Percentiles rank a stretch among this genome's conserved stretches.
These are phyloP conservation scores for Dactylonectria macrodidyma DNA, from an alignment of 2,329 filamentous ascomycete genomes.

Conservation along the genomic window DNA sequence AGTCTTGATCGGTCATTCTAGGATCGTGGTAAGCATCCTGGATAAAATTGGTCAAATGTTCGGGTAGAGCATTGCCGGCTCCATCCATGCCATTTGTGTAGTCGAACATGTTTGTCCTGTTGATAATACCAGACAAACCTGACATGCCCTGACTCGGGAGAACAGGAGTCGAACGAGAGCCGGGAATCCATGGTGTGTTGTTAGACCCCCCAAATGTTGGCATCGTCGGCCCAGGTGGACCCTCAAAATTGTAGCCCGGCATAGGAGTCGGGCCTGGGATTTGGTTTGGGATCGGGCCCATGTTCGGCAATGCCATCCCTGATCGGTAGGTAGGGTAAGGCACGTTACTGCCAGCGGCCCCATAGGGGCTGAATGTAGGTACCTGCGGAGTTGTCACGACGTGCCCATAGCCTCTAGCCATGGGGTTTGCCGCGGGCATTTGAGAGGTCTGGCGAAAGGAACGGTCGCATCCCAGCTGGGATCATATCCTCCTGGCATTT, in stretches of 20 bases:
- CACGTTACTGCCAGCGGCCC: too few species aligned
- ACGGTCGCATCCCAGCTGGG: slow-evolving; percentile 31
- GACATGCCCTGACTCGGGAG: slow-evolving; percentile 17
- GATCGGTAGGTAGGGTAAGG: too few species aligned
- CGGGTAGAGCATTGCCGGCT: slow-evolving; percentile 54
- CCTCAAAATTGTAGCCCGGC: background rate
- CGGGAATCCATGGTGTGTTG: slow-evolving; percentile 2
- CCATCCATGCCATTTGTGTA: slow-evolving; percentile 53
- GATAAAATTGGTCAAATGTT: slow-evolving; percentile 52
- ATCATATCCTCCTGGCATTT: slow-evolving; percentile 37
- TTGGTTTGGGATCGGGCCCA: background rate
- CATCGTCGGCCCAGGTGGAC: too few species aligned
- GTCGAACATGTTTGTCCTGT: slow-evolving; percentile 55
- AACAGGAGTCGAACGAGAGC: slow-evolving; percentile 14
- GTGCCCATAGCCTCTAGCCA: slow-evolving; percentile 4
- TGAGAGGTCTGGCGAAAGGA: slow-evolving; percentile 12
- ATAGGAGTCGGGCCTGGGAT: background rate
- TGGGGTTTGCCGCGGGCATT: slow-evolving; percentile 1
- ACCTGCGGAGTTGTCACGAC: background rate
- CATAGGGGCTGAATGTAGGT: background rate
- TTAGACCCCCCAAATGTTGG: too few species aligned
- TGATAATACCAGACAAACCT: slow-evolving; percentile 54
- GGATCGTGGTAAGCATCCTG: slow-evolving; percentile 56
- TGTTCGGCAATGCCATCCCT: background rate
- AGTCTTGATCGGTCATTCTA: slow-evolving; percentile 68